phyloP scores from a whole-genome alignment of 2,329 filamentous ascomycete species.

The Neonectria ditissima region DNA sequence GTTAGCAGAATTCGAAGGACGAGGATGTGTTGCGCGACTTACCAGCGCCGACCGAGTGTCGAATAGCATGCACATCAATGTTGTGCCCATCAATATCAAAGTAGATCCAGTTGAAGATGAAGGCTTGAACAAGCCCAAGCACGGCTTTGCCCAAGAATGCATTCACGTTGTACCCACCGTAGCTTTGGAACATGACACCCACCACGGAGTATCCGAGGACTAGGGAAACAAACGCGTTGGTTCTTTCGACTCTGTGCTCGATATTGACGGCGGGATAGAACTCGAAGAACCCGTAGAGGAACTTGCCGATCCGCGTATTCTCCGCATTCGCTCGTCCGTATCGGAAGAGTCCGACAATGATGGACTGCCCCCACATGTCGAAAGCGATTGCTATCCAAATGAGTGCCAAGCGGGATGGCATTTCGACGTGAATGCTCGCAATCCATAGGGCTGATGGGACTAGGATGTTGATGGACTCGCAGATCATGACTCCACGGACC shows the following conservation, averaged over 20 bases:
- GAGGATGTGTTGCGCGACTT: slow-evolving; percentile 27
- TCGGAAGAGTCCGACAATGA: slow-evolving; percentile 56
- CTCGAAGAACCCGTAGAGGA: slow-evolving; percentile 59
- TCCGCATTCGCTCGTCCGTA: slow-evolving; percentile 39
- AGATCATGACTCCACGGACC: slow-evolving; percentile 67
- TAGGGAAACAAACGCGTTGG: slow-evolving; percentile 72
- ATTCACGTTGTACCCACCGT: slow-evolving; percentile 57
- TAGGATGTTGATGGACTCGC: slow-evolving; percentile 56
- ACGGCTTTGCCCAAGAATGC: slow-evolving; percentile 73
- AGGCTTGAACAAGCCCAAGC: slow-evolving; percentile 68
- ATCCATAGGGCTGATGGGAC: slow-evolving; percentile 69
- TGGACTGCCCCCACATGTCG: slow-evolving; percentile 62
- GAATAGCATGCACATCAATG: slow-evolving; percentile 70
- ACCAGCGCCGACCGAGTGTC: slow-evolving; percentile 60
- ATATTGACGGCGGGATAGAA: slow-evolving; percentile 74
- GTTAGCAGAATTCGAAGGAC: slow-evolving; percentile 16
- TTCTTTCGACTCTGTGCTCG: slow-evolving; percentile 74
- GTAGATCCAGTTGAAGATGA: slow-evolving; percentile 72
- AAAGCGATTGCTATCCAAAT: slow-evolving; percentile 67
- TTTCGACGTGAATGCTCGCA: slow-evolving; percentile 66
- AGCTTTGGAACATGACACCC: slow-evolving; percentile 69
- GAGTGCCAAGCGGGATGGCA: slow-evolving; percentile 65
- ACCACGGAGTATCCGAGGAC: slow-evolving; percentile 75
- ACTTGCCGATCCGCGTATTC: slow-evolving; percentile 35
- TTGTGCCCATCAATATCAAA: slow-evolving; percentile 71